These are phyloP conservation scores for Calonectria pseudoturangicola DNA, from an alignment of 2,329 filamentous ascomycete species.

Conservation along the genomic window DNA sequence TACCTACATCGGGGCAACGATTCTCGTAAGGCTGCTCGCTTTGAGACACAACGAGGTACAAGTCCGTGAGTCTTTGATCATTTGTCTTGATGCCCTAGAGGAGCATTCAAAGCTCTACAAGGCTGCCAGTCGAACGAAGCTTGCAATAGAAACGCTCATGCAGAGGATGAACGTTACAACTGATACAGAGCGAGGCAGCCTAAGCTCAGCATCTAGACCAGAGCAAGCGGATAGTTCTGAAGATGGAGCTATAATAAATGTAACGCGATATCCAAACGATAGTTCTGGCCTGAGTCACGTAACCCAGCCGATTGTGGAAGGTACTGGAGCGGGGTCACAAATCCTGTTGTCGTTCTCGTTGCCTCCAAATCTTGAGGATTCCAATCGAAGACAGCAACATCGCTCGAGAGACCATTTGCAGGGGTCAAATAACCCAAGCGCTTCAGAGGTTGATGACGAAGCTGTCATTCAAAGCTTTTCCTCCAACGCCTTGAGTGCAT, in stretches of 20 bases:
- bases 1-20: neutral
- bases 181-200: neutral
- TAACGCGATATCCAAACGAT: too few species aligned
- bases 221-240: too few species aligned
- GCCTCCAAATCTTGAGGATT: neutral
- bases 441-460: neutral
- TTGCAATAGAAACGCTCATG: conserved; percentile 4
- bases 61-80: neutral
- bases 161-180: conserved; percentile 9
- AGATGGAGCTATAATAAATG: neutral
- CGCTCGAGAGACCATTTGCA: too few species aligned
- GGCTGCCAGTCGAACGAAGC: conserved; percentile 7
- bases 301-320: neutral
- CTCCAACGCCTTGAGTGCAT: neutral
- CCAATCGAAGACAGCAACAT: too few species aligned
- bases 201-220: neutral
- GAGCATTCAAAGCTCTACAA: conserved; percentile 9
- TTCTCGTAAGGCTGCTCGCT: conserved; percentile 8
- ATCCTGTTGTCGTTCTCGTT: neutral
- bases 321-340: neutral
- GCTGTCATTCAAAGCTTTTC: conserved; percentile 20
- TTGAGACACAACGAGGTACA: neutral
- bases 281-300: too few species aligned
- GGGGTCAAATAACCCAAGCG: rapidly evolving
- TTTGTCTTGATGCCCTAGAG: conserved; percentile 8